These are phyloP conservation scores for Anisodus acutangulus DNA, from an alignment of 257 asterid genomes.

Conservation along the genomic window DNA sequence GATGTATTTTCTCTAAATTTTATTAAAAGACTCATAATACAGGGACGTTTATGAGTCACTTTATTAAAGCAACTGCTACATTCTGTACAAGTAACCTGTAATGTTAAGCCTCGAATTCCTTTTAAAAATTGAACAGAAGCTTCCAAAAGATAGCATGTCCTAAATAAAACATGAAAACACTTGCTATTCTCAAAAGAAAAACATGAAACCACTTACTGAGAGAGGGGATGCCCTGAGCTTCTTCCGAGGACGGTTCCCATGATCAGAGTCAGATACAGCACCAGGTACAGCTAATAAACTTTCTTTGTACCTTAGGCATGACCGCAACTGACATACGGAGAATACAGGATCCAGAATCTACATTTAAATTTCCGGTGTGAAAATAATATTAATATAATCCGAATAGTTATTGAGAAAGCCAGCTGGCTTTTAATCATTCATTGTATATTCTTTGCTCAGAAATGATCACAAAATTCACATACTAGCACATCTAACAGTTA, in stretches of 20 bases:
- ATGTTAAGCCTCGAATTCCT: neutral
- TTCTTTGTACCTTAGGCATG: slow-evolving; percentile 58
- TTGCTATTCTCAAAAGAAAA: neutral
- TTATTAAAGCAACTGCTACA: neutral
- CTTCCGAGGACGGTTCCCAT: slow-evolving; percentile 48
- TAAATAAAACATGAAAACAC: slow-evolving; percentile 18
- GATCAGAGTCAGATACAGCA: slow-evolving; percentile 34
- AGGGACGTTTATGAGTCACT: slow-evolving; percentile 5
- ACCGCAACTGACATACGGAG: slow-evolving; percentile 54
- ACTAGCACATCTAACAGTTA: slow-evolving; percentile 5
- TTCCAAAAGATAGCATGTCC: slow-evolving; percentile 2
- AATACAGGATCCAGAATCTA: slow-evolving; percentile 66
- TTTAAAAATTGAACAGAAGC: neutral
- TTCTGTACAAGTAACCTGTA: neutral
- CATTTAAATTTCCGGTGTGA: slow-evolving; percentile 28
- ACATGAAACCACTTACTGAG: slow-evolving; percentile 48
- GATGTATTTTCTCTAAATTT: neutral
- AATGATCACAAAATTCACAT: neutral
- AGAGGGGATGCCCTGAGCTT: slow-evolving; percentile 48
- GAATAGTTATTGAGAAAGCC: neutral
- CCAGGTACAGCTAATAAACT: slow-evolving; percentile 42
- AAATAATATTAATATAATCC: slow-evolving; percentile 4
- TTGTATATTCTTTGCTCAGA: slow-evolving; percentile 6
- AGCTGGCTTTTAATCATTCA: neutral
- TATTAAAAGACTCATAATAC: neutral